Base-by-base conservation (phyloP, 2,329 filamentous ascomycete genomes). In the Aureobasidium vineae region DNA sequence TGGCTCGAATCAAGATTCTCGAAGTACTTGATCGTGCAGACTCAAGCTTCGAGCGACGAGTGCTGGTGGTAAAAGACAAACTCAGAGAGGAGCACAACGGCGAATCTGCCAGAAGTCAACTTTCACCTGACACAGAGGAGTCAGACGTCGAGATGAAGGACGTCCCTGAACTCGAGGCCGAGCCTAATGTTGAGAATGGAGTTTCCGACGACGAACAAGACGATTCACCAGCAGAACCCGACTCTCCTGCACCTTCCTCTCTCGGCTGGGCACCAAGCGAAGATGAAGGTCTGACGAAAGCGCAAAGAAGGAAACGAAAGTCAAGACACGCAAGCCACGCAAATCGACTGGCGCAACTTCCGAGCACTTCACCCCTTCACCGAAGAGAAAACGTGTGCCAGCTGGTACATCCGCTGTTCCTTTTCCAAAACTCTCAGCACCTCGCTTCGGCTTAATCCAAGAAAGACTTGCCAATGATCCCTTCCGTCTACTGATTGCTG, bases 401-500 rank as follows among this genome's bases (percentile, higher is more conserved):
- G 73, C 73, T 26, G 76, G 76, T 10, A 70, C 78, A 11, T 84
- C 83, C 5, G 81, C 78, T 68, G 78, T 83, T 7, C 81, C 80
- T 1, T 91, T 94, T 70, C 90, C 91, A 0, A 84, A 87, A 0
- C 84, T 92, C 40, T 82, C 83, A 8, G 81, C 85, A 0, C 74
- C 81, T 0, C 76, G 73, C 6, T 97, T 96, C 73, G 92, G 92
- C 0, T 83, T 97, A 1, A 86, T 97, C 43, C 93, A 97, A 75
- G 93, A 97, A 75, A 84, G 88, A 69, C 84, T 96, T 19, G 86
- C 87, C 1, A 77, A 85, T 59, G 84, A 92, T 66, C 90, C 92
- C 0, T 97, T 96, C 76, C 88, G 87, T 70, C 84, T 97, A 1
- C 84, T 97, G 1, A 82, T 97, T 36, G 92, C 90, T 15, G 88